phyloP scores from a whole-genome alignment of 169 alveolate species.

The Cyclospora cayetanensis region DNA sequence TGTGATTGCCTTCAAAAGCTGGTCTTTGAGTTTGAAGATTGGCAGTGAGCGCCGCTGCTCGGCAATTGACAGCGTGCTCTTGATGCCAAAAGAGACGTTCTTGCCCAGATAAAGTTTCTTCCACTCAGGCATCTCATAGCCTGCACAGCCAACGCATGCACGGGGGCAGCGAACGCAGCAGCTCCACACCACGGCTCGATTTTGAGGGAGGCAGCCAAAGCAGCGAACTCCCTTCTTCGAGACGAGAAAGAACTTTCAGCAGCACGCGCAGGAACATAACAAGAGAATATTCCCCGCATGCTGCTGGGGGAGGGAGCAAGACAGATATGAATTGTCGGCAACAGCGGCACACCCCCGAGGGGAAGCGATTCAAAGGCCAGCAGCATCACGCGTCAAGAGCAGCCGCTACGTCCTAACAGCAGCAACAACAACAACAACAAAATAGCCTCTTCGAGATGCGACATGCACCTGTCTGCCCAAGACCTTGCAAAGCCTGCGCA shows the following conservation, averaged over 20 bases:
- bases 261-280: too few species aligned
- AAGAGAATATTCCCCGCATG: too few species aligned
- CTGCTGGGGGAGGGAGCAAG: too few species aligned
- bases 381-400: background rate
- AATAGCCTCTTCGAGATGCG: background rate
- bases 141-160: constrained; percentile 78
- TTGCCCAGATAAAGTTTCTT: constrained; percentile 85
- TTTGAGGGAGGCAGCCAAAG: too few species aligned
- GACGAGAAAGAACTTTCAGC: too few species aligned
- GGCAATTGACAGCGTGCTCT: constrained; percentile 80
- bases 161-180: constrained; percentile 17
- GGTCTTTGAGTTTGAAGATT: constrained; percentile 91
- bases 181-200: too few species aligned
- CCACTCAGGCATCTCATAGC: constrained; percentile 92
- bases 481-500: constrained; percentile 65
- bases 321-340: too few species aligned
- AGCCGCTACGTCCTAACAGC: background rate
- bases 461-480: constrained; percentile 20
- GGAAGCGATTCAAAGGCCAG: background rate
- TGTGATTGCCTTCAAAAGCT: constrained; percentile 91
- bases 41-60: constrained; percentile 97
- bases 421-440: background rate
- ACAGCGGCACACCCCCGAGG: background rate
- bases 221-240: too few species aligned
- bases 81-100: constrained; percentile 82